Base-by-base conservation (phyloP, 805 yeast species). In the Yarrowia bubula region DNA sequence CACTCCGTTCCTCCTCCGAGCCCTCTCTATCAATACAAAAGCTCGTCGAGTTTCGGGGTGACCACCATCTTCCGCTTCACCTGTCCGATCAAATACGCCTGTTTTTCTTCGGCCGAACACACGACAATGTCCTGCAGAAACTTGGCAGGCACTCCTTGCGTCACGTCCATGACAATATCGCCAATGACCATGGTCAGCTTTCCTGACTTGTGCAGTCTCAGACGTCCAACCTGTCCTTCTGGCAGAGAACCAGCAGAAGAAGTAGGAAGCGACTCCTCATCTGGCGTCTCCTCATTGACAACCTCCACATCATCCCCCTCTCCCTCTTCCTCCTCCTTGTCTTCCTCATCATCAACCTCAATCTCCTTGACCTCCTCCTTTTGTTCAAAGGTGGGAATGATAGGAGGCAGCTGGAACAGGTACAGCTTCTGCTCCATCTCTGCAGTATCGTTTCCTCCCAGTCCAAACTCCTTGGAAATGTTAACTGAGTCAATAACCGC, bases 141-240 rank as follows among this genome's bases (percentile, higher is more conserved):
- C 4, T 83, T 80, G 7, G 89, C 75, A 11, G 86, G 81, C 3
- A 90, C 85, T 14, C 97, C 97, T 70, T 83, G 81, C 4, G 86
- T 79, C 22, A 92, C 85, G 65, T 88, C 90, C 81, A 86, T 82
- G 3, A 83, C 79, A 8, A 84, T 83, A 61, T 85, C 83, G 13
- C 96, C 97, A 42, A 93, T 77, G 67, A 84, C 82, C 74, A 92
- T 82, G 3, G 96, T 81, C 18, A 91, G 74, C 72, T 84, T 89
- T 3, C 98, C 98, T 1, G 97, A 90, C 71, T 86, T 84, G 74
- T 92, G 97, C 51, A 87, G 79, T 65, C 93, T 83, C 38, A 93
- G 72, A 9, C 83, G 80, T 6, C 98, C 98, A 42, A 91, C 80
- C 64, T 79, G 79, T 1, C 97, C 97, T 43, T 77, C 75, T 0